Conservation (phyloP, 495 filamentous ascomycete genomes). For the Xylaria palmicola region DNA sequence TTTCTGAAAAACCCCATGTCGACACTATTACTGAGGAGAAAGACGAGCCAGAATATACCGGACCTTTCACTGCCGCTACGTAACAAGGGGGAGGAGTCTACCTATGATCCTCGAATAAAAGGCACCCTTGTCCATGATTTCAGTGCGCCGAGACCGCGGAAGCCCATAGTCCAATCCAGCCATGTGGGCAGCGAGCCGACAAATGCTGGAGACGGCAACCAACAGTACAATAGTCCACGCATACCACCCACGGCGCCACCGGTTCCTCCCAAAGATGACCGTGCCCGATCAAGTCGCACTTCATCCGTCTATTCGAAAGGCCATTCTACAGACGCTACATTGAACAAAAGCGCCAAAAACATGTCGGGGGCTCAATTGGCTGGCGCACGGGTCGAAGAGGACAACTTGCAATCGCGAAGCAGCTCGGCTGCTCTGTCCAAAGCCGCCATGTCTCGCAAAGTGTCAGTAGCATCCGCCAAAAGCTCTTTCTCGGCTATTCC, state of each 20-base stretch:
- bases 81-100: slow-evolving; percentile 25
- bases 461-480: slow-evolving; percentile 41
- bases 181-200: slow-evolving; percentile 15
- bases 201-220: slow-evolving; percentile 14
- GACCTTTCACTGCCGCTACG: slow-evolving; percentile 52
- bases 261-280: slow-evolving; percentile 40
- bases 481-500: slow-evolving; percentile 55
- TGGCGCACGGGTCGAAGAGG: not conserved
- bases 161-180: slow-evolving; percentile 37
- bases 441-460: slow-evolving; percentile 34
- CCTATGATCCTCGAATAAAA: slow-evolving; percentile 79
- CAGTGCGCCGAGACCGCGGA: slow-evolving; percentile 71
- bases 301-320: slow-evolving; percentile 35
- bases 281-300: slow-evolving; percentile 23
- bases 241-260: slow-evolving; percentile 24
- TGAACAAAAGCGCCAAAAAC: slow-evolving; percentile 13
- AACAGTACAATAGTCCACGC: slow-evolving; percentile 19
- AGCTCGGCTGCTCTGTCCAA: slow-evolving; percentile 37
- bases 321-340: slow-evolving; percentile 19
- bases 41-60: slow-evolving; percentile 41
- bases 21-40: slow-evolving; percentile 41
- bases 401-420: slow-evolving; percentile 34
- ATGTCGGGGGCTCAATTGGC: slow-evolving; percentile 23
- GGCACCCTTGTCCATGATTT: slow-evolving; percentile 90
- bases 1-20: slow-evolving; percentile 54